Conservation (phyloP, 108 stramenopile genomes). For the Nitzschia inconspicua region DNA sequence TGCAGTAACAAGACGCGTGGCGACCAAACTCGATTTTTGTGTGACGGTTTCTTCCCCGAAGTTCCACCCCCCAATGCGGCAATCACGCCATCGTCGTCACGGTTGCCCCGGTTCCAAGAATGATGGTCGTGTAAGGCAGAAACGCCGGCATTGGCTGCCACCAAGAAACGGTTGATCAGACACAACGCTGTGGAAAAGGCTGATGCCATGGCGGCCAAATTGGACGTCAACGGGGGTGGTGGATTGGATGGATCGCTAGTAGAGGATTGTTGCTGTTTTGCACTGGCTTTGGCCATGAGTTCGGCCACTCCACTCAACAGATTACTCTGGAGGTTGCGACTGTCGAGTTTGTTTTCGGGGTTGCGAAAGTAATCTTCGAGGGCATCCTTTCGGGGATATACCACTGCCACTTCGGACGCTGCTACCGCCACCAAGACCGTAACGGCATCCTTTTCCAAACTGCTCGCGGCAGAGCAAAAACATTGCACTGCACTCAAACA, state of each 20-base stretch:
- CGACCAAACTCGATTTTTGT: constrained; percentile 42
- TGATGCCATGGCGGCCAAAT: constrained; percentile 66
- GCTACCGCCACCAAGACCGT: constrained; percentile 74
- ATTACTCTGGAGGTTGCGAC: constrained; percentile 44
- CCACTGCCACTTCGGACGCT: constrained; percentile 52
- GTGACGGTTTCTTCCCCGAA: constrained; percentile 18
- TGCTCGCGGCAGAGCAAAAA: constrained; percentile 46
- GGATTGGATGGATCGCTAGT: background rate
- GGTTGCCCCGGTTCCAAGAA: constrained; percentile 28
- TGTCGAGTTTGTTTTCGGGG: constrained; percentile 53
- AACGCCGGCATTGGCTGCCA: constrained; percentile 66
- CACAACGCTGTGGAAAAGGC: constrained; percentile 71
- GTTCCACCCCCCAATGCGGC: constrained; percentile 39
- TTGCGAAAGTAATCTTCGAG: constrained; percentile 45
- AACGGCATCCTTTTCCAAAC: constrained; percentile 59
- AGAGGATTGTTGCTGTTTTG: constrained; percentile 10
- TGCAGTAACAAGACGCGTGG: constrained; percentile 77
- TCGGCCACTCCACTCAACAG: constrained; percentile 66
- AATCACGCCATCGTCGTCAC: constrained; percentile 75
- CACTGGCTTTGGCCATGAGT: constrained; percentile 51
- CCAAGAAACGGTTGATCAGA: constrained; percentile 74
- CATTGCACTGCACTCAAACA: constrained; percentile 50
- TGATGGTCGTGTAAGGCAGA: constrained; percentile 42
- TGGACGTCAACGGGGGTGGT: constrained; percentile 12
- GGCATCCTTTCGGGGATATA: constrained; percentile 75